A percentile compares a stretch with the other conserved stretches of the same genome.
Conservation (phyloP, 1,139 yeast species). For the Diutina neorugosa region DNA sequence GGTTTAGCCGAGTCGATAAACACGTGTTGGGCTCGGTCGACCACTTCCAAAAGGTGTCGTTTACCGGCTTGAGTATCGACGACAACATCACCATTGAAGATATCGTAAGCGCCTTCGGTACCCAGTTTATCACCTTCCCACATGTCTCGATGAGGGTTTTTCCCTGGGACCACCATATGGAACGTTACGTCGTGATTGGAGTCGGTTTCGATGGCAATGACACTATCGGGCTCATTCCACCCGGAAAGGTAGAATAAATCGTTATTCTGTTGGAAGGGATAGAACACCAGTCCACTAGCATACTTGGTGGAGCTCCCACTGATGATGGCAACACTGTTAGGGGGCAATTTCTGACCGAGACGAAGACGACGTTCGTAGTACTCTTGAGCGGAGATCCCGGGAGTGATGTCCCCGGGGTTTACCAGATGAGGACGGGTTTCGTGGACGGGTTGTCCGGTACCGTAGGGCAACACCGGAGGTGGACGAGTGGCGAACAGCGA, state of each 20-base stretch:
- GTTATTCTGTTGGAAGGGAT: slow-evolving; percentile 85
- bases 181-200: slow-evolving; percentile 41
- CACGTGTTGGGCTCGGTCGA: slow-evolving; percentile 35
- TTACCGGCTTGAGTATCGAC: slow-evolving; percentile 35
- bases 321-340: slow-evolving; percentile 57
- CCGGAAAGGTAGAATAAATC: slow-evolving; percentile 82
- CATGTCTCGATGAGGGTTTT: slow-evolving; percentile 60
- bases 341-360: slow-evolving; percentile 46
- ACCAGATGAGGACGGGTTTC: slow-evolving; percentile 75
- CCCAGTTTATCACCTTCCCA: slow-evolving; percentile 98
- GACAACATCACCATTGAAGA: slow-evolving; percentile 79
- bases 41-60: slow-evolving; percentile 30
- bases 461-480: neutral
- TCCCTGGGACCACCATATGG: slow-evolving; percentile 83
- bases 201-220: slow-evolving; percentile 57
- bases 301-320: slow-evolving; percentile 63
- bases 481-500: slow-evolving; percentile 1
- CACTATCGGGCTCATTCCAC: slow-evolving; percentile 86
- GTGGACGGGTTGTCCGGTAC: slow-evolving; percentile 66
- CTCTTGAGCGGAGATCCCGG: slow-evolving; percentile 77
- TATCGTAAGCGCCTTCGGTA: slow-evolving; percentile 63
- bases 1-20: slow-evolving; percentile 34
- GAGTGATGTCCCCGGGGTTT: slow-evolving; percentile 69
- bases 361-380: slow-evolving; percentile 58
- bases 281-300: slow-evolving; percentile 84